Evolutionary conservation across 169 alveolate genomes (phyloP).

Genomic region (Plasmodium fragile): DNA sequence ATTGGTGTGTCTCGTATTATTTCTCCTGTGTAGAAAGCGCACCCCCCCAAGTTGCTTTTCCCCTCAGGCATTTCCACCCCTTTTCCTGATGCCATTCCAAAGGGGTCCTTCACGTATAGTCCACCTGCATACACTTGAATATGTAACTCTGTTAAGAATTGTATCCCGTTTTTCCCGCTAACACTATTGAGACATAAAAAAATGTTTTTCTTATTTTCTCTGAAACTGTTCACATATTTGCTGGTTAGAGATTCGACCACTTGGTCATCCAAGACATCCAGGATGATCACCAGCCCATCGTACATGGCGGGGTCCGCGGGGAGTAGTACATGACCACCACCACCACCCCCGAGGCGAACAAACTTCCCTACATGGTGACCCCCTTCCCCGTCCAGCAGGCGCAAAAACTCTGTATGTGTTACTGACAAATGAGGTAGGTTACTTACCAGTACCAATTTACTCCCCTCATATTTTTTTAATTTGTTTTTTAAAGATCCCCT

Average conservation of each 20-base stretch:
- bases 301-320: conserved; percentile 10
- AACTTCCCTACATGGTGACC: conserved; percentile 17
- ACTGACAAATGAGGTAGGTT: conserved; percentile 12
- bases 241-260: neutral
- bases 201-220: conserved; percentile 46
- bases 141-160: conserved; percentile 18
- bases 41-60: neutral
- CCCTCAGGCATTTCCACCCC: neutral
- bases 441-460: conserved; percentile 37
- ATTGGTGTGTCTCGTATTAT: conserved; percentile 55
- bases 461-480: conserved; percentile 15
- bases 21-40: conserved; percentile 46
- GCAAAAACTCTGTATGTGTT: conserved; percentile 13
- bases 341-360: neutral
- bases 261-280: conserved; percentile 37
- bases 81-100: neutral
- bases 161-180: conserved; percentile 42
- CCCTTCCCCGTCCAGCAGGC: neutral
- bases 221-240: conserved; percentile 30
- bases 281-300: conserved; percentile 53
- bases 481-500: conserved; percentile 41
- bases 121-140: conserved; percentile 36
- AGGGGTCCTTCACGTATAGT: conserved; percentile 25
- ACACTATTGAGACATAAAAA: conserved; percentile 63
- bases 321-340: neutral